Evolutionary conservation across 352 stramenopile genomes (phyloP).

Genomic region (Pythium biforme): DNA sequence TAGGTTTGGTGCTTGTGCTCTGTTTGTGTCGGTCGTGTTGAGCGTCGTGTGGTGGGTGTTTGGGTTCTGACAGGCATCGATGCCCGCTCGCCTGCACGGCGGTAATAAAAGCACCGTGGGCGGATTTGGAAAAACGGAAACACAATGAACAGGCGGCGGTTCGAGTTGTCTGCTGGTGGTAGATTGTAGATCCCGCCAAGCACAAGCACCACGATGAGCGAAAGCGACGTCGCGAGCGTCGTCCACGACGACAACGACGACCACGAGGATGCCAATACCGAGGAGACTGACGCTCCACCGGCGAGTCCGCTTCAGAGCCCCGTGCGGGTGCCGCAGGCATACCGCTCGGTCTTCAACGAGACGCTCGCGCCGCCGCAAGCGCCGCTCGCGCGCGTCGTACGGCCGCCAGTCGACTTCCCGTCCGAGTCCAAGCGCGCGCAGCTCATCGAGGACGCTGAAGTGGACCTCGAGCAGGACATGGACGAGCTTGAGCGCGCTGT

Average conservation of each 20-base stretch:
- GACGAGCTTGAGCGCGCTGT: constrained; percentile 76
- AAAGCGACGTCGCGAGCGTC: not conserved
- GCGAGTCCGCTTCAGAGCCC: not conserved
- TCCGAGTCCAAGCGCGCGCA: constrained; percentile 75
- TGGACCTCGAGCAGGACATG: constrained; percentile 78
- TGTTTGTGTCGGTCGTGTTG: too few relatives aligned
- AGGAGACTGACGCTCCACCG: not conserved
- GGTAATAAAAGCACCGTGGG: not conserved
- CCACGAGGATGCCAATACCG: not conserved
- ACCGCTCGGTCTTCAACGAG: constrained; percentile 29
- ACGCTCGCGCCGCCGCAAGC: constrained; percentile 28
- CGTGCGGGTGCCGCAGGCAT: constrained; percentile 22
- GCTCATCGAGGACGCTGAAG: constrained; percentile 69
- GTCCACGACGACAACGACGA: not conserved
- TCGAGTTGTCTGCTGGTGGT: not conserved
- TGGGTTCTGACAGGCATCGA: too few relatives aligned
- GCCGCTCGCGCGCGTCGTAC: constrained; percentile 26
- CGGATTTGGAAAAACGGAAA: not conserved
- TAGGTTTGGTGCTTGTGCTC: not conserved
- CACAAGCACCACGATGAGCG: not conserved
- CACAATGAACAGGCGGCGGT: not conserved
- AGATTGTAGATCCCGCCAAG: not conserved
- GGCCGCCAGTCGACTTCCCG: constrained; percentile 55
- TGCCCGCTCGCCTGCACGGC: too few relatives aligned
- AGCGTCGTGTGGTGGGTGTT: too few relatives aligned